Evolutionary conservation across 495 filamentous ascomycete species (phyloP).

Genomic region (Tuber borchii): DNA sequence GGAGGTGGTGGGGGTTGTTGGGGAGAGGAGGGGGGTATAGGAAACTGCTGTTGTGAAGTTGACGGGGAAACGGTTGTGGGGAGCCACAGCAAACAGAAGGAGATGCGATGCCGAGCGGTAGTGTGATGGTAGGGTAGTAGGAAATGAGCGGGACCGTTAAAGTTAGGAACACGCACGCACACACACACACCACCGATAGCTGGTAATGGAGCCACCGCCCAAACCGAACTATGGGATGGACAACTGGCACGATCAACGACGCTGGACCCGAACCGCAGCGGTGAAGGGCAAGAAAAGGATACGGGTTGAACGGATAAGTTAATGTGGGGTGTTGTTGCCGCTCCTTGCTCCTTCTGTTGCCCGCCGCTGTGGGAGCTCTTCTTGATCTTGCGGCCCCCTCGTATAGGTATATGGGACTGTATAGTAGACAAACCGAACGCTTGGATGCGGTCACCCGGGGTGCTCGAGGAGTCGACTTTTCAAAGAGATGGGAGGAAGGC

Average conservation of each 20-base stretch:
- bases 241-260: background rate
- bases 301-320: background rate
- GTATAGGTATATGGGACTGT: background rate
- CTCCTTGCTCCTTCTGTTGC: background rate
- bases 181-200: background rate
- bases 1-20: background rate
- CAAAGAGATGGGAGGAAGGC: background rate
- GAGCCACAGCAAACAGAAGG: conserved; percentile 1
- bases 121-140: background rate
- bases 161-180: background rate
- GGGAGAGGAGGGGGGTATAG: background rate
- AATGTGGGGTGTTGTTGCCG: background rate
- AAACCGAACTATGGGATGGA: background rate
- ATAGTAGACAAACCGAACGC: background rate
- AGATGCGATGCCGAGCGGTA: background rate
- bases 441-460: background rate
- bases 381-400: background rate
- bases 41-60: background rate
- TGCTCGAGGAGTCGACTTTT: background rate
- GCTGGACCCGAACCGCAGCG: background rate
- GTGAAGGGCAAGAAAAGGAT: background rate
- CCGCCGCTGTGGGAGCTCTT: background rate
- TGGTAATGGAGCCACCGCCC: background rate
- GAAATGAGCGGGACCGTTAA: conserved; percentile 1
- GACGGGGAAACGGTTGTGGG: conserved; percentile 2